A percentile compares a stretch with the other conserved stretches of the same genome.
phyloP scores from a whole-genome alignment of 2,329 filamentous ascomycete species.

The Fusarium longipes region DNA sequence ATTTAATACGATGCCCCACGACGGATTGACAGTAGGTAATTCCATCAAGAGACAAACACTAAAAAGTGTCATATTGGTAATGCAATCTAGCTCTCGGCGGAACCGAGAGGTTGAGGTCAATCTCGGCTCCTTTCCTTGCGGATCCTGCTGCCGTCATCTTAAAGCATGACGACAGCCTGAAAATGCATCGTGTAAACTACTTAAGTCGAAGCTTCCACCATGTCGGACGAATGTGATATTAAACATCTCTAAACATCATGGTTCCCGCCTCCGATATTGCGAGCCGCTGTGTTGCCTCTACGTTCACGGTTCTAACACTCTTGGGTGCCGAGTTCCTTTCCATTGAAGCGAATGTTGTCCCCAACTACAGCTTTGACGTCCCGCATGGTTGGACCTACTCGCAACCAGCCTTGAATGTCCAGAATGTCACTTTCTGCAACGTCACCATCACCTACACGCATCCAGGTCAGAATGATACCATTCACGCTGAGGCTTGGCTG shows the following conservation, averaged over 20 bases:
- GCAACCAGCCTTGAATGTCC: not conserved
- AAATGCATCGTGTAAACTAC: too few relatives aligned
- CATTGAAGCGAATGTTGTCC: conserved; percentile 16
- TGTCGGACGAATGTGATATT: not conserved
- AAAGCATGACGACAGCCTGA: not conserved
- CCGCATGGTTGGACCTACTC: conserved; percentile 24
- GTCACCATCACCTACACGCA: not conserved
- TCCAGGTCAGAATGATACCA: not conserved
- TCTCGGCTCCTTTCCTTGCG: not conserved
- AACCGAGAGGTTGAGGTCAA: not conserved
- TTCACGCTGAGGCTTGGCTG: not conserved
- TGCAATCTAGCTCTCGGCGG: not conserved
- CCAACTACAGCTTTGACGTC: conserved; percentile 22
- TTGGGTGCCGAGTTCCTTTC: not conserved
- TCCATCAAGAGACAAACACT: not conserved
- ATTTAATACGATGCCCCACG: not conserved
- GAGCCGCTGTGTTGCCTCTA: not conserved
- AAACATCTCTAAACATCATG: not conserved
- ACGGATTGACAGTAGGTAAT: not conserved
- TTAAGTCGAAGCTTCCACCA: not conserved
- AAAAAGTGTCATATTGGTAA: not conserved
- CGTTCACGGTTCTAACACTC: not conserved
- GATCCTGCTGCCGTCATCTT: not conserved
- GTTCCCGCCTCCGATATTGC: not conserved
- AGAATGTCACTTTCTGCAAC: not conserved